phyloP scores from a whole-genome alignment of 768 basidiomycete species.

The Boletus rufocinnamomeus region DNA sequence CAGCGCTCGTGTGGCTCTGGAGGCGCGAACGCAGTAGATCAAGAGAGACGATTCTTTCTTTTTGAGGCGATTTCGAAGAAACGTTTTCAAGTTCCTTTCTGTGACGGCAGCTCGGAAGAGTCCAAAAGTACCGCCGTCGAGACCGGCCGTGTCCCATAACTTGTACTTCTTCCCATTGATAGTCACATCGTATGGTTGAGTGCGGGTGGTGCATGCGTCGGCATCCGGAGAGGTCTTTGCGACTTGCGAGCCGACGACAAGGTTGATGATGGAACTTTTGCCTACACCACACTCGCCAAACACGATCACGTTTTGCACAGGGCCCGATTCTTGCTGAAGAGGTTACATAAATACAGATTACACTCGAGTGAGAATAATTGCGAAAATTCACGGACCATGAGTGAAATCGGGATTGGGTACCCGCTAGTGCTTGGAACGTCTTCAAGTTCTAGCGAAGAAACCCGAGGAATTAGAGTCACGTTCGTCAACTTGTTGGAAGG shows the following conservation, averaged over 20 bases:
- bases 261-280: constrained; percentile 48
- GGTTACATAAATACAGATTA: constrained; percentile 2
- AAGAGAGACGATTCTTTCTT: constrained; percentile 41
- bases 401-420: neutral
- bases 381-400: constrained; percentile 18
- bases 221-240: constrained; percentile 38
- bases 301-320: constrained; percentile 38
- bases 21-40: constrained; percentile 42
- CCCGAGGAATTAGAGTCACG: neutral
- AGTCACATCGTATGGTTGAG: constrained; percentile 25
- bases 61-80: constrained; percentile 37
- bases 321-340: constrained; percentile 4
- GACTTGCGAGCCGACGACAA: constrained; percentile 32
- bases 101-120: constrained; percentile 23
- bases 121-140: constrained; percentile 36
- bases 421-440: neutral
- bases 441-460: neutral
- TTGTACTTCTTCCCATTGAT: constrained; percentile 24
- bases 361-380: neutral
- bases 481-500: neutral
- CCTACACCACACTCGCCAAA: constrained; percentile 47
- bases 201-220: constrained; percentile 39
- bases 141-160: constrained; percentile 39
- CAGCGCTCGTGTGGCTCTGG: constrained; percentile 41
- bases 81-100: constrained; percentile 31